These are phyloP conservation scores for Leccinum imitatum DNA, from an alignment of 768 basidiomycete genomes.

Conservation along the genomic window DNA sequence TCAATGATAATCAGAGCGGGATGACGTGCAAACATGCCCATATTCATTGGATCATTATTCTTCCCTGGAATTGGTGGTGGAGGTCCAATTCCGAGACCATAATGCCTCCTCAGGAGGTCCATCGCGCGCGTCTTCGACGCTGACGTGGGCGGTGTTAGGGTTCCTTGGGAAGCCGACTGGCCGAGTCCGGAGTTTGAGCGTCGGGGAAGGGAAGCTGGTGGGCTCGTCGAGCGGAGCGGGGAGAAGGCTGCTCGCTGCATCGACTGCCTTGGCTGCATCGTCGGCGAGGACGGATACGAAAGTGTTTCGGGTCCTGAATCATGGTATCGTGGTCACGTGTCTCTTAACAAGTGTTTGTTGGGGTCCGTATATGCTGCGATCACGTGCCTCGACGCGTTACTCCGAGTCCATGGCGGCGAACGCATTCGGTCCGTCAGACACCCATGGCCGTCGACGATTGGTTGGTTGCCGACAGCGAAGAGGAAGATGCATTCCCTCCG, in stretches of 20 bases:
- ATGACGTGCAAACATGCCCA: conserved; percentile 48
- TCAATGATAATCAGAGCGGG: conserved; percentile 2
- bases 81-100: conserved; percentile 77
- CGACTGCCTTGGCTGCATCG: conserved; percentile 23
- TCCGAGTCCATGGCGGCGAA: neutral
- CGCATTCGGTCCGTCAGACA: conserved; percentile 1
- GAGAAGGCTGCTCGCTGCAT: conserved; percentile 41
- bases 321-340: too few species aligned
- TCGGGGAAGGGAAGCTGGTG: conserved; percentile 24
- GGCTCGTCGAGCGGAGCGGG: conserved; percentile 44
- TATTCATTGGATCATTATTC: conserved; percentile 74
- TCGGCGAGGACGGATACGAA: conserved; percentile 8
- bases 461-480: conserved; percentile 52
- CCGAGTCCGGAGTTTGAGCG: conserved; percentile 19
- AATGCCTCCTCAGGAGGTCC: conserved; percentile 82
- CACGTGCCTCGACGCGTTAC: conserved; percentile 24
- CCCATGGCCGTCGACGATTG: conserved; percentile 34
- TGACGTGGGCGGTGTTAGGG: conserved; percentile 31
- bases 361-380: conserved; percentile 15
- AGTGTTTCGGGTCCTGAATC: too few species aligned
- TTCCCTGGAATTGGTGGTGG: conserved; percentile 60
- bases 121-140: conserved; percentile 58
- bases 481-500: conserved; percentile 24
- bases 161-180: conserved; percentile 23
- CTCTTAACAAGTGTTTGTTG: neutral